Conservation (phyloP, 306 rosid genomes). For the Quercus wislizeni region DNA sequence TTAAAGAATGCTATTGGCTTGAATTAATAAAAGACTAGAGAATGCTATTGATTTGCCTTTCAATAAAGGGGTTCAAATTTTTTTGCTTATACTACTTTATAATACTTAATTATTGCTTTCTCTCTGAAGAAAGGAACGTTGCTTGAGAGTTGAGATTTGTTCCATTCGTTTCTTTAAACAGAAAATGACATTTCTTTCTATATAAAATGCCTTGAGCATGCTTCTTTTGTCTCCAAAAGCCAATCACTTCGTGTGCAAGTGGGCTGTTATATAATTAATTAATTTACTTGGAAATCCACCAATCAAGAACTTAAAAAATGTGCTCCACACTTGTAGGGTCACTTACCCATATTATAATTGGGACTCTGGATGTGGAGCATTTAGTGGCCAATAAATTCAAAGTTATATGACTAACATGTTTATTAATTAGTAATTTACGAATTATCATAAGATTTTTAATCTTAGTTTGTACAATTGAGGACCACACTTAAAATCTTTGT, state of each 20-base stretch:
- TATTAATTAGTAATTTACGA: background rate
- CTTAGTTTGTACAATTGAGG: background rate
- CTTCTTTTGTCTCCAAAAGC: background rate
- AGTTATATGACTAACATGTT: background rate
- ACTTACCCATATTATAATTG: background rate
- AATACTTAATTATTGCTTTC: background rate
- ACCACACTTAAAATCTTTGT: background rate
- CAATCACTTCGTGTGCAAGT: constrained; percentile 6
- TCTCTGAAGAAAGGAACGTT: background rate
- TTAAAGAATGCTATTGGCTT: no score
- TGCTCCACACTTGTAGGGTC: constrained; percentile 6
- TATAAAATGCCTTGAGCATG: background rate
- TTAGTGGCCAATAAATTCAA: background rate
- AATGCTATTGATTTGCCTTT: background rate
- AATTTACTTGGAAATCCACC: background rate
- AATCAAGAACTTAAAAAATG: constrained; percentile 1
- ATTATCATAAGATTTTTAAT: background rate
- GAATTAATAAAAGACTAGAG: background rate
- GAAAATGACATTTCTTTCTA: background rate
- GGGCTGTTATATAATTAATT: background rate
- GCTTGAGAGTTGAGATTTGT: background rate
- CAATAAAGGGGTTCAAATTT: background rate
- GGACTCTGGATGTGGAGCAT: background rate
- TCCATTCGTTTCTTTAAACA: background rate
- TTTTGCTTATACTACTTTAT: background rate